Evolutionary conservation across 352 stramenopile genomes (phyloP).

Genomic region (Peronosclerospora sorghi): DNA sequence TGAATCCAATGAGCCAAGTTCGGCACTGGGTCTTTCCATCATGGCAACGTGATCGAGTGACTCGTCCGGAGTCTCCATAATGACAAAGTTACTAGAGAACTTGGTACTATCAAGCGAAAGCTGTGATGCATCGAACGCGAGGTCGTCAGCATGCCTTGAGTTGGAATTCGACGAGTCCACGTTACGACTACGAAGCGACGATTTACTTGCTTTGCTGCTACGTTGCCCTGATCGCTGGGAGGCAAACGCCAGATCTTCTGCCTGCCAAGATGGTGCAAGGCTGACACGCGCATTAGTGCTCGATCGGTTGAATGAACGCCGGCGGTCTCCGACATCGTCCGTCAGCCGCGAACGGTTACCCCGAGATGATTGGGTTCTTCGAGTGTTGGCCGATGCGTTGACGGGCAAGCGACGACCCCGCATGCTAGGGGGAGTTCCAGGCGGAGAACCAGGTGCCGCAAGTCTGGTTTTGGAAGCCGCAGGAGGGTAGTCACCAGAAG

Average conservation of each 20-base stretch:
- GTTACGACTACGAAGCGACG: conserved; percentile 1
- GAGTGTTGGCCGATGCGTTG: conserved; percentile 8
- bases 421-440: conserved; percentile 17
- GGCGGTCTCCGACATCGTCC: conserved; percentile 10
- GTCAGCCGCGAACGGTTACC: conserved; percentile 6
- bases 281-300: conserved; percentile 14
- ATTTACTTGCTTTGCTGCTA: conserved; percentile 7
- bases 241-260: conserved; percentile 20
- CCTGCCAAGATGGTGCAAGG: conserved; percentile 8
- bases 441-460: conserved; percentile 10
- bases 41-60: conserved; percentile 20
- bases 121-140: conserved; percentile 19
- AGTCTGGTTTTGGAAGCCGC: conserved; percentile 2
- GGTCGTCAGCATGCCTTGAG: conserved; percentile 4
- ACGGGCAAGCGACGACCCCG: conserved; percentile 9
- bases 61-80: conserved; percentile 16
- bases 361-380: conserved; percentile 2
- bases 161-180: conserved; percentile 6
- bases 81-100: conserved; percentile 20
- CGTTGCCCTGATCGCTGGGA: conserved; percentile 7
- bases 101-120: conserved; percentile 19
- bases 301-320: conserved; percentile 13
- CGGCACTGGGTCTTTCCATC: conserved; percentile 21
- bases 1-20: conserved; percentile 17
- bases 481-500: not conserved